These are phyloP conservation scores for Ustilago vetiveriae DNA, from an alignment of 1,284 basidiomycete genomes.

Conservation along the genomic window DNA sequence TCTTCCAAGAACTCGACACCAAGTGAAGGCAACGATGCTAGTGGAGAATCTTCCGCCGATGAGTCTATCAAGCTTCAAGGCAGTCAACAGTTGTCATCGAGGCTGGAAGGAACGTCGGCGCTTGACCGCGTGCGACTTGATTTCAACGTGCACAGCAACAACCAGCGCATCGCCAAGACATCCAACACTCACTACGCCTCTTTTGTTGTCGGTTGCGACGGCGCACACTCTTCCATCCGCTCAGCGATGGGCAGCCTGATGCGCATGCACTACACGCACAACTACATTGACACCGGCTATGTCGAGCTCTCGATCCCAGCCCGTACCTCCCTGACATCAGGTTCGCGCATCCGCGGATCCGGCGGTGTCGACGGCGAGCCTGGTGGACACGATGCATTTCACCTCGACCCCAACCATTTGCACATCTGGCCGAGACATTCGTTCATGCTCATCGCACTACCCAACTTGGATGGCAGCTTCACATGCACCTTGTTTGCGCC, in stretches of 20 bases:
- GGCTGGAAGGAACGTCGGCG: neutral
- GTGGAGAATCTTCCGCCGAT: slow-evolving; percentile 17
- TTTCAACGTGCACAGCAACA: slow-evolving; percentile 23
- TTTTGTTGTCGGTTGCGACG: slow-evolving; percentile 56
- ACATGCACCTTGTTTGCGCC: slow-evolving; percentile 88
- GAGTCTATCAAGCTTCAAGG: slow-evolving; percentile 6
- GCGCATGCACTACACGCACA: slow-evolving; percentile 84
- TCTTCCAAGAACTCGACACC: slow-evolving; percentile 1
- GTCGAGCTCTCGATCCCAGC: slow-evolving; percentile 94
- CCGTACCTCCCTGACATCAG: slow-evolving; percentile 70
- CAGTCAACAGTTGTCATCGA: neutral
- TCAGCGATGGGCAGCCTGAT: slow-evolving; percentile 70
- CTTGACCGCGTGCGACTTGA: slow-evolving; percentile 26
- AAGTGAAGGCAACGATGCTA: neutral
- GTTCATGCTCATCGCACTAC: slow-evolving; percentile 98
- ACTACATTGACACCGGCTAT: slow-evolving; percentile 94
- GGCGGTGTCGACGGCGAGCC: slow-evolving; percentile 22
- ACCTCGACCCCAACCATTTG: slow-evolving; percentile 91
- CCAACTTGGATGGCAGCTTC: slow-evolving; percentile 72
- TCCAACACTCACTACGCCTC: slow-evolving; percentile 28
- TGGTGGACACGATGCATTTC: slow-evolving; percentile 70
- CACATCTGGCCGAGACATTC: slow-evolving; percentile 99
- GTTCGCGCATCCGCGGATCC: slow-evolving; percentile 70
- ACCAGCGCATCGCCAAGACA: slow-evolving; percentile 9
- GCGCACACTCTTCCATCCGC: slow-evolving; percentile 46